Base-by-base conservation (phyloP, 768 basidiomycete genomes). In the Leccinum rimulosum region DNA sequence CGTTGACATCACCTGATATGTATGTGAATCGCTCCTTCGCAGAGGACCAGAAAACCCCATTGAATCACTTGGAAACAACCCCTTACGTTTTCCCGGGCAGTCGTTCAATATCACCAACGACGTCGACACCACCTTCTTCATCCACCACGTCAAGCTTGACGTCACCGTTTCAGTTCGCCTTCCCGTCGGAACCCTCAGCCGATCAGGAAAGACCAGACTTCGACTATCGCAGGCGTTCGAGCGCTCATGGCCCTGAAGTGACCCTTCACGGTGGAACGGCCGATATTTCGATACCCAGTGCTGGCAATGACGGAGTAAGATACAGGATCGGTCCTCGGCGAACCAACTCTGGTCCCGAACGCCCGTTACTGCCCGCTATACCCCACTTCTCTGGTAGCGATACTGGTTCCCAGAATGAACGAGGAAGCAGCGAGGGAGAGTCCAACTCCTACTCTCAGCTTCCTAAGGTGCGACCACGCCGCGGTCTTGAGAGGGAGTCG, bases 191-290 rank as follows among this genome's bases (percentile, higher is more conserved):
- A 55, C 76, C 76, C 38, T 58, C 80, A 52, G 71, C 79, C 54
- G 66, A 76, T 43, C 83, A 84, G 60, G 85, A 88, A 56, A 81
- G 84, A 50, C 50, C 82, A 57, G 87, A 88, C 52, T 87, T 84
- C 71, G 84, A 84, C 73, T 88, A 83, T 67, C 84, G 86, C 65
- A 82, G 85, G 59, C 80, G 82, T 62, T 77, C 82, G 28, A 76
- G 74, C 67, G 70, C 78, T 50, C 82, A 82, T 61, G 74, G 75
- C 59, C 75, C 86, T 47, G 85, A 89, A 60, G 81, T 89, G 51
- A 85, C 86, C 10, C 80, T 91, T 36, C 88, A 89, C 58, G 86
- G 86, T 50, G 88, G 87, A 58, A 87, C 85, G 6, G 84, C 89
- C 36, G 86, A 91, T 70, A 81, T 91, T 50, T 85, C 88, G 19